Evolutionary conservation across 2,329 filamentous ascomycete genomes (phyloP), one percentile per base, ranked within the genome.

Genomic region (Talaromyces sp.): DNA sequence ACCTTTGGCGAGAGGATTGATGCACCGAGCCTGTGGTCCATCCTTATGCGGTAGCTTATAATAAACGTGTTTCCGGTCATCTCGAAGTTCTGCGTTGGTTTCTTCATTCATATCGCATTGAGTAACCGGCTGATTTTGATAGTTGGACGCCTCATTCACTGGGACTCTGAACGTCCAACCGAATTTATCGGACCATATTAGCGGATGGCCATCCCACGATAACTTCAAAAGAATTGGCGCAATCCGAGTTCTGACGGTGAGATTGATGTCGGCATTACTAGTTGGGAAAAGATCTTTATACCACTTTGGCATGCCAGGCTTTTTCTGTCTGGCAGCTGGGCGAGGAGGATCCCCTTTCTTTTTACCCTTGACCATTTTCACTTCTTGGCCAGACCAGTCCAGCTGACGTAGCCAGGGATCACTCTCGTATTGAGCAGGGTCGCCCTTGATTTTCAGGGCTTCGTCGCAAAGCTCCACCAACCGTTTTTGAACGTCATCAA

Each of bases 11-110:
- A 99, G 82, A 0, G 94, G 94, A 62, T 86, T 96, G 1, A 82
- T 84, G 72, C 94, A 97, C 58, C 94, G 83, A 13, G 93, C 87
- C 19, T 84, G 81, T 0, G 92, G 92, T 0, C 94, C 94, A 71
- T 97, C 92, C 66, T 97, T 97, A 74, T 99, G 94, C 0, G 95
- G 94, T 4, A 99, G 80, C 70, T 97, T 99, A 77, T 93, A 96
- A 72, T 95, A 99, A 5, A 80, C 73, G 61, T 88, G 81, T 2
- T 77, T 71, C 4, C 64, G 71, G 68, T 97, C 91, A 61, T 89
- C 81, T 33, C 84, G 81, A 21, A 97, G 75, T 46, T 63, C 76
- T 17, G 79, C 67, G 31, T 89, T 86, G 53, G 87, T 81, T 65
- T 96, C 91, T 54, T 92, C 88, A 1, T 80, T 76, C 79, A 96